A percentile compares a stretch with the other conserved stretches of the same genome.
These are phyloP conservation scores for Leavenworthia alabamica DNA, from an alignment of 345 rosid genomes.

Conservation along the genomic window DNA sequence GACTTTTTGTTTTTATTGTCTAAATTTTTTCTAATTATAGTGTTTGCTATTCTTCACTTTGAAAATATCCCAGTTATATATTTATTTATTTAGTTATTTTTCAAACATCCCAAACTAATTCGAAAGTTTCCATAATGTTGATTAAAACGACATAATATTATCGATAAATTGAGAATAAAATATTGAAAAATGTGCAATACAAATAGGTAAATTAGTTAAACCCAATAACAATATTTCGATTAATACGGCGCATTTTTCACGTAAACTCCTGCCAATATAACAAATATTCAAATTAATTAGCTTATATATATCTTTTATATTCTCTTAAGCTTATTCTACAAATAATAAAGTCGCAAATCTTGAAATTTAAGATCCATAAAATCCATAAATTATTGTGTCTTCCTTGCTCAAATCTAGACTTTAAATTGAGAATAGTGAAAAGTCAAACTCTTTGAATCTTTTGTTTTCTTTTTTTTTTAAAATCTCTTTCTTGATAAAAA, in stretches of 20 bases:
- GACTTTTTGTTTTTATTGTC: no score
- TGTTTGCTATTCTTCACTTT: not conserved
- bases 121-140: not conserved
- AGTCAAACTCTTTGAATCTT: conserved; percentile 16
- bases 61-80: not conserved
- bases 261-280: not conserved
- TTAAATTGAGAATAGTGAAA: not conserved
- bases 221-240: not conserved
- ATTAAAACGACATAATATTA: not conserved
- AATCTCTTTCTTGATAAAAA: no score
- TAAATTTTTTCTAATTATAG: no score
- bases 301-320: no score
- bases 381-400: not conserved
- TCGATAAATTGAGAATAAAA: not conserved
- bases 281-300: no score
- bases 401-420: not conserved
- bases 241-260: not conserved
- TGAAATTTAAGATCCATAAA: conserved; percentile 14
- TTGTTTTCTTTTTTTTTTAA: not conserved
- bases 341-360: conserved; percentile 19
- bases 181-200: not conserved
- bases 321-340: not conserved
- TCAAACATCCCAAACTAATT: not conserved
- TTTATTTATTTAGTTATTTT: not conserved
- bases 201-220: not conserved